Percentiles rank a stretch among this genome's conserved stretches.
These are phyloP conservation scores for Niebla homalea DNA, from an alignment of 495 filamentous ascomycete species.

Conservation along the genomic window DNA sequence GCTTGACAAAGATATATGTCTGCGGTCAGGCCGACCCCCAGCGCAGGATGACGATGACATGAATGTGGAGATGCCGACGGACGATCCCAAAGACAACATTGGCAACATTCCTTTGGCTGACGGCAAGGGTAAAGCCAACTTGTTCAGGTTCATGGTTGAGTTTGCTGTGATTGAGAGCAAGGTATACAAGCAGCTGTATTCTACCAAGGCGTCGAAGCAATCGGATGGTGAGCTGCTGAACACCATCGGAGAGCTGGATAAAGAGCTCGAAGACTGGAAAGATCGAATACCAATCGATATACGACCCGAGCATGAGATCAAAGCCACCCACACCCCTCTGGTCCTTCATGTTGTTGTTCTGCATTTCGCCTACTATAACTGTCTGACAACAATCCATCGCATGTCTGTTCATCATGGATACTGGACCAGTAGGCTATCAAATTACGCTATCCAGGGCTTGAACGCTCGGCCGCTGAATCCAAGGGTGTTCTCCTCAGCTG, in stretches of 20 bases:
- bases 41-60: conserved; percentile 97
- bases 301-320: conserved; percentile 89
- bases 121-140: conserved; percentile 84
- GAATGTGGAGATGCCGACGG: conserved; percentile 90
- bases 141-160: conserved; percentile 83
- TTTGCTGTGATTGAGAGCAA: conserved; percentile 85
- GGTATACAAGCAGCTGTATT: conserved; percentile 89
- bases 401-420: conserved; percentile 98
- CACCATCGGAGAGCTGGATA: conserved; percentile 90
- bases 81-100: conserved; percentile 79
- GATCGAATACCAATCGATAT: conserved; percentile 88
- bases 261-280: conserved; percentile 91
- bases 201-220: conserved; percentile 80
- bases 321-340: conserved; percentile 73
- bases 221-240: conserved; percentile 89
- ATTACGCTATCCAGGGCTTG: conserved; percentile 86
- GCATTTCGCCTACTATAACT: conserved; percentile 97
- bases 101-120: conserved; percentile 84
- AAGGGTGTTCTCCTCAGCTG: conserved; percentile 85
- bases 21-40: conserved; percentile 82
- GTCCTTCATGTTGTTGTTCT: conserved; percentile 85
- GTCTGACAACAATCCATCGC: conserved; percentile 90
- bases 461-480: conserved; percentile 87
- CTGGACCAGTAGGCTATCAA: conserved; percentile 90
- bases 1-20: conserved; percentile 88